phyloP scores from a whole-genome alignment of 768 basidiomycete species.

The Phanerochaete sordida region DNA sequence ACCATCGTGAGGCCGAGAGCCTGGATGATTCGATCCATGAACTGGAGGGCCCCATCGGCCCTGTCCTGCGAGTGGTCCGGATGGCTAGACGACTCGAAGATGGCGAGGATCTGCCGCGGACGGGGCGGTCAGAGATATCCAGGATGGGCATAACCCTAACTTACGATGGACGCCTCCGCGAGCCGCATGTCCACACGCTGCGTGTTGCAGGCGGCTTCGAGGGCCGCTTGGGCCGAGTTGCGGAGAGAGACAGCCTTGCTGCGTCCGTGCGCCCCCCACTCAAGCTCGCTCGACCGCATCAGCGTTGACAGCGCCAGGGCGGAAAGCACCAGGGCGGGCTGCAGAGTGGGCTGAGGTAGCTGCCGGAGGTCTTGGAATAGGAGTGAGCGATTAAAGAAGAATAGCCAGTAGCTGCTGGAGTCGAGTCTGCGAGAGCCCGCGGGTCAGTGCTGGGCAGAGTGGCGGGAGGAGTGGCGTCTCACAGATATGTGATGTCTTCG shows the following conservation, averaged over 20 bases:
- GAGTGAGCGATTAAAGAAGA: constrained; percentile 58
- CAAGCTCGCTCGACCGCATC: constrained; percentile 69
- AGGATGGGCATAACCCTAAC: constrained; percentile 16
- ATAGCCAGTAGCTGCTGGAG: constrained; percentile 63
- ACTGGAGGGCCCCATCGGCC: constrained; percentile 47
- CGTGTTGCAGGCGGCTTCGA: constrained; percentile 47
- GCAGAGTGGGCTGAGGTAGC: constrained; percentile 52
- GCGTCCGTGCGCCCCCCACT: constrained; percentile 51
- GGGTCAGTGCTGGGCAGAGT: constrained; percentile 10
- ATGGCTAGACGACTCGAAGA: constrained; percentile 76
- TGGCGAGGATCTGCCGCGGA: constrained; percentile 57
- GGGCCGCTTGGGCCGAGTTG: constrained; percentile 49
- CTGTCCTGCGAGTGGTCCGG: constrained; percentile 58
- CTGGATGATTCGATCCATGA: constrained; percentile 65
- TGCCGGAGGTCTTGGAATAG: constrained; percentile 51
- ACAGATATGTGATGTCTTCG: constrained; percentile 52
- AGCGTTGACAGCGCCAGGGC: constrained; percentile 67
- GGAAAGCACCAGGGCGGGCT: constrained; percentile 69
- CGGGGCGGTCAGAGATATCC: not conserved
- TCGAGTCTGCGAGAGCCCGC: constrained; percentile 46
- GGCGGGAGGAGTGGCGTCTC: constrained; percentile 18
- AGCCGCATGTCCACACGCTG: constrained; percentile 56
- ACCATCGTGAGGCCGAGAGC: constrained; percentile 49
- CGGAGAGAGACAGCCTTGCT: constrained; percentile 55
- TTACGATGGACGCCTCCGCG: constrained; percentile 70